phyloP scores from a whole-genome alignment of 2,329 filamentous ascomycete species.

The Nemania sp. region DNA sequence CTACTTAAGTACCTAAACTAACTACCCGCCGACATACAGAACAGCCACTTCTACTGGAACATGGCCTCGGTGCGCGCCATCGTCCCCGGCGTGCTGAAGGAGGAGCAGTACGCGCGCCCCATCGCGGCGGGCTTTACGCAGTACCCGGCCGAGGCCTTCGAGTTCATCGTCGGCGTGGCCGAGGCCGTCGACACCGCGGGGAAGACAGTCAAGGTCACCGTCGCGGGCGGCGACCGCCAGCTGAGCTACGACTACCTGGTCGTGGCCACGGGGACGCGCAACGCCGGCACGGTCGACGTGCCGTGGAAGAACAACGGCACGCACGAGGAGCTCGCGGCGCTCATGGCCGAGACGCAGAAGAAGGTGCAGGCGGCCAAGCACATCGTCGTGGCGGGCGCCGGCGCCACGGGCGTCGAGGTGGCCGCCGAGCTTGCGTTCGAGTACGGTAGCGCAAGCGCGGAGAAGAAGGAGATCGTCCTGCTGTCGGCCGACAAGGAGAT shows the following conservation, averaged over 20 bases:
- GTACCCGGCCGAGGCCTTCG: conserved; percentile 54
- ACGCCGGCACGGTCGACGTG: conserved; percentile 42
- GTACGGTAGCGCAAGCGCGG: conserved; percentile 51
- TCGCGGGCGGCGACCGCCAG: conserved; percentile 32
- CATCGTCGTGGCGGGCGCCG: conserved; percentile 61
- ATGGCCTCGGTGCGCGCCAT: conserved; percentile 60
- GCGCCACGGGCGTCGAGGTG: conserved; percentile 60
- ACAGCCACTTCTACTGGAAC: conserved; percentile 64
- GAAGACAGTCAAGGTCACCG: conserved; percentile 49
- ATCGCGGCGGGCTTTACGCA: conserved; percentile 54
- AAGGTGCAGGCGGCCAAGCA: conserved; percentile 52
- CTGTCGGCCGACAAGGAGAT: conserved; percentile 49
- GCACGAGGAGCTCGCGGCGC: conserved; percentile 49
- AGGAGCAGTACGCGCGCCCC: conserved; percentile 55
- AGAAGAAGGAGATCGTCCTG: conserved; percentile 55
- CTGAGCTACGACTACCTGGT: conserved; percentile 61
- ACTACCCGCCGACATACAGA: too few species aligned
- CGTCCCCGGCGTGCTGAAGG: conserved; percentile 53
- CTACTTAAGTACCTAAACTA: too few species aligned
- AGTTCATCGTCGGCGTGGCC: conserved; percentile 58
- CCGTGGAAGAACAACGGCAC: conserved; percentile 59
- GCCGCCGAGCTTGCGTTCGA: conserved; percentile 59
- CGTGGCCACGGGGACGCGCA: conserved; percentile 58
- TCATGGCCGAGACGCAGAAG: conserved; percentile 48
- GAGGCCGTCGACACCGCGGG: conserved; percentile 46